Evolutionary conservation across 2,329 filamentous ascomycete species (phyloP).

Genomic region (Penicillium sp.): DNA sequence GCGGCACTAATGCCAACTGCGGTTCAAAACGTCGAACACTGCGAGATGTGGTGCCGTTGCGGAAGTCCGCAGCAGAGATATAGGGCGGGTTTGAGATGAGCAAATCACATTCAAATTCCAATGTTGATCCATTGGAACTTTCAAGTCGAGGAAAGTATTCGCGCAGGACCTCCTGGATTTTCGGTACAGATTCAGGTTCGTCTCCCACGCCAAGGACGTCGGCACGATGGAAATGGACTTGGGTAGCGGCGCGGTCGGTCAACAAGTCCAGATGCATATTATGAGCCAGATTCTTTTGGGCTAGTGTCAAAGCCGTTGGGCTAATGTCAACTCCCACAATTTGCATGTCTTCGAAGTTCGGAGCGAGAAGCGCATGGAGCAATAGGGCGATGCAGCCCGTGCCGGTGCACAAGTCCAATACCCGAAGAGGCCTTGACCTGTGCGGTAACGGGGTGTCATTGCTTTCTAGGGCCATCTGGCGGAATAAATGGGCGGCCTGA

Average conservation of each 20-base stretch:
- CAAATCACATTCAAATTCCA: constrained; percentile 54
- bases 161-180: constrained; percentile 15
- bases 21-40: constrained; percentile 85
- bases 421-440: constrained; percentile 46
- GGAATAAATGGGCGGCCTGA: constrained; percentile 53
- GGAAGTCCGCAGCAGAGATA: constrained; percentile 67
- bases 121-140: neutral
- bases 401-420: constrained; percentile 88
- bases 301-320: constrained; percentile 61
- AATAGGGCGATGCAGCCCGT: constrained; percentile 86
- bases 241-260: constrained; percentile 23
- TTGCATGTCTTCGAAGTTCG: constrained; percentile 43
- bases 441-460: neutral
- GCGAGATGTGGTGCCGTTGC: constrained; percentile 58
- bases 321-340: constrained; percentile 77
- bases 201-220: constrained; percentile 37
- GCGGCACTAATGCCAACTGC: constrained; percentile 71
- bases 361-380: constrained; percentile 62
- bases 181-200: neutral
- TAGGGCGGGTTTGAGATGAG: constrained; percentile 91
- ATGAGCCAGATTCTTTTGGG: constrained; percentile 61
- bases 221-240: constrained; percentile 50
- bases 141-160: neutral
- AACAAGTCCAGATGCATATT: constrained; percentile 45
- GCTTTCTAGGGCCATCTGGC: constrained; percentile 10